Evolutionary conservation across 2,329 filamentous ascomycete genomes (phyloP), one percentile per base, ranked within the genome.

Genomic region (Scedosporium dehoogii): DNA sequence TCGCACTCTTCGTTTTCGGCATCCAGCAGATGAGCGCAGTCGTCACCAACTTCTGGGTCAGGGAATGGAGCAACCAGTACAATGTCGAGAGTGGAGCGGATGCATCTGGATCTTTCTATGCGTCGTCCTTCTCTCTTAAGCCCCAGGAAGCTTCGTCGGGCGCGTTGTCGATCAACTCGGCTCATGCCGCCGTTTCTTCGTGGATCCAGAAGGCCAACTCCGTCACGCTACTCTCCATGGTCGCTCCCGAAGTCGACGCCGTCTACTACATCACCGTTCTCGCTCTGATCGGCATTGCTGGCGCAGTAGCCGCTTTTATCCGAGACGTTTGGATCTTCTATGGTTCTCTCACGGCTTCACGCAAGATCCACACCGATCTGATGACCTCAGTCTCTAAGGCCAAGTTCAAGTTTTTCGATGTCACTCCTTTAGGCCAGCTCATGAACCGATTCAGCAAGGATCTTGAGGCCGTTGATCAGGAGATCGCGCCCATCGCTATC

Each of bases 381-480:
- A 88, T 99, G 72, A 81, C 84, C 29, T 81, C 89, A 1, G 86
- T 99, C 25, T 89, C 91, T 14, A 86, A 92, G 67, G 94, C 94
- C 33, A 93, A 92, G 72, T 97, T 99, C 80, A 92, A 90, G 71
- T 99, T 99, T 78, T 99, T 99, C 70, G 94, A 99, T 70, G 89
- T 93, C 1, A 99, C 94, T 0, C 94, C 94, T 2, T 83, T 97
- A 0, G 94, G 94, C 12, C 93, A 97, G 74, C 82, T 99, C 69
- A 97, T 97, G 88, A 99, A 99, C 75, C 86, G 94, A 21, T 99
- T 99, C 77, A 97, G 93, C 73, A 97, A 97, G 75, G 94, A 99
- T 73, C 84, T 99, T 14, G 92, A 99, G 73, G 87, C 92, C 10
- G 83, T 99, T 21, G 94, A 99, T 68, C 94, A 99, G 72, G 94